Base-by-base conservation (phyloP, 768 basidiomycete species). In the Russula sp. region DNA sequence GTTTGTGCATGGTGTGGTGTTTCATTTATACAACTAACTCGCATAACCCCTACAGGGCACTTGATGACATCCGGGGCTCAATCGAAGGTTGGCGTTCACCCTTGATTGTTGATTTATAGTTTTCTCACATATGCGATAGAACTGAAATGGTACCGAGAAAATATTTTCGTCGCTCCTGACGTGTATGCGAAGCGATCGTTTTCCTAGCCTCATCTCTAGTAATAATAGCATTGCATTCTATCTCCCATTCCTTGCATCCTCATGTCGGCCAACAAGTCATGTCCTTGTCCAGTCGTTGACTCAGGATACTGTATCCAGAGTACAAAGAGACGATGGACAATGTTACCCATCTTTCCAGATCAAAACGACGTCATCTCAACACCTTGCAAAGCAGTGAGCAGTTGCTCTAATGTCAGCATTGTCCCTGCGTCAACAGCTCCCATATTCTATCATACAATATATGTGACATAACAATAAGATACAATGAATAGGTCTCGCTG, bases 1-100 rank as follows among this genome's bases (percentile, higher is more conserved):
- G 90, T 86, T 52, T 36, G 70, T 70, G 6, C n/a, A n/a, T n/a
- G 13, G 9, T 13, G 16, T n/a, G 13, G 9, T 13, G 16, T 39
- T 25, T 45, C 46, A n/a, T 36, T 38, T 42, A 4, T 52, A 14
- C 46, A 55, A 13, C 34, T 38, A 47, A n/a, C 35, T 22, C 9
- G 8, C 29, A 22, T 29, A 4, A 43, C 46, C 32, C 11, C 38
- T 22, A 36, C 69, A 94, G 92, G 34, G 93, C 93, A 2, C 71
- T 93, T 64, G 87, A 88, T 63, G 93, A 96, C 67, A 94, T 95
- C 61, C 76, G 75, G 45, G 78, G 81, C 35, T 91, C 89, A 6
- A 92, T 96, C 51, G 70, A 73, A 73, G 93, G 91, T 87, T 34
- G 10, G 70, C 58, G 18, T 20, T n/a, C n/a, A 11, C 22, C 50